Evolutionary conservation across 352 stramenopile species (phyloP), one percentile per base, ranked within the genome.

Genomic region (Globisporangium irregulare): DNA sequence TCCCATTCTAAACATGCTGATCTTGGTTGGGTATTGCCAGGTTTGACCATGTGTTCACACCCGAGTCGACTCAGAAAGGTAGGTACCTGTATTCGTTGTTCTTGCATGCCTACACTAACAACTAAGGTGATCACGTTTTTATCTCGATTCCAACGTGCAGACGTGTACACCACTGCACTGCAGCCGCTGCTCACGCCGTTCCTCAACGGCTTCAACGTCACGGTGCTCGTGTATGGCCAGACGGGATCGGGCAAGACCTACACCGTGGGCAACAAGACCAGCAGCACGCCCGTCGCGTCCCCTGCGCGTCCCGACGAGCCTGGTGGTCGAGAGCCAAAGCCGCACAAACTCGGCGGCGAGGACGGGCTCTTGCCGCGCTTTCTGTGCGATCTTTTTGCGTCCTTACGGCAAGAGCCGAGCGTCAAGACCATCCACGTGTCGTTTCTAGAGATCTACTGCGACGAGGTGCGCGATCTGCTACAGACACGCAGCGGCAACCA

Each of bases 401-500:
- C 69, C 32, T 54, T 86, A 22, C 73, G 77, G 46, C 73, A 72
- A 43, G 77, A 84, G 55, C 77, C 72, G 25, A 80, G 72, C n/a
- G 55, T 77, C 8, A 72, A 74, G 22, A 77, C 71, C 3, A 74
- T 87, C 12, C 64, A 66, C 5, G 81, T 85, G 12, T 87, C 79
- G 7, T 89, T 87, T 57, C 78, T 98, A 1, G 95, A 98, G 81
- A 96, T 98, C 15, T 98, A 98, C 67, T 91, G 91, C 25, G 93
- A 98, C 71, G 90, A 98, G 62, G 86, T 98, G 43, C 87, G 90
- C 64, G 94, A 98, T 71, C 68, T 98, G 34, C 75, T 98, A 0
- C 73, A 92, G 51, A 73, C 82, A 12, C 64, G 69, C 3, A 34
- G 59, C 12, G 18, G n/a, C 4, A 41, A 36, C 3, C 38, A 59